Evolutionary conservation across 345 rosid species (phyloP).

Genomic region (Eucalyptus polyanthemos): DNA sequence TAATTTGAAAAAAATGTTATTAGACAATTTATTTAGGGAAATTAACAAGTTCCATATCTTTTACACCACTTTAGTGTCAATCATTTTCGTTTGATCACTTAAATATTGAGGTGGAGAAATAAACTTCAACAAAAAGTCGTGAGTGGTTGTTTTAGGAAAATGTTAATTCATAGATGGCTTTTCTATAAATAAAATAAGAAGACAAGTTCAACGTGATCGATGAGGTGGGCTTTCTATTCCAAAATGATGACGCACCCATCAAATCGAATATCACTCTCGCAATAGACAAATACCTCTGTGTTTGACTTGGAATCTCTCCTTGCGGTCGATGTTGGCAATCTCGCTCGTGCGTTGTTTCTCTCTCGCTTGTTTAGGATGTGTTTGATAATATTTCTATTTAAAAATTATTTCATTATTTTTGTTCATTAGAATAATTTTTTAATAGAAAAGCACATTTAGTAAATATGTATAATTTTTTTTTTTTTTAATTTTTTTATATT

Average conservation of each 20-base stretch:
- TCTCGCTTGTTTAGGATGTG: fast-evolving
- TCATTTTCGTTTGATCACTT: not conserved
- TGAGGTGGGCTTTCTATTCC: not conserved
- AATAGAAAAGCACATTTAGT: fast-evolving
- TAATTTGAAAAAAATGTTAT: not conserved
- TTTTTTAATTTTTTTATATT: no score
- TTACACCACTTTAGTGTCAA: no score
- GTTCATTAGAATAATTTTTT: fast-evolving
- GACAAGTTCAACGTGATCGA: not conserved
- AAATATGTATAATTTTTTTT: no score
- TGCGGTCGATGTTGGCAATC: not conserved
- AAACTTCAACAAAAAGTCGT: not conserved
- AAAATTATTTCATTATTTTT: fast-evolving
- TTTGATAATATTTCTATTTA: fast-evolving
- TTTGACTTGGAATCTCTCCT: not conserved
- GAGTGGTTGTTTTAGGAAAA: not conserved
- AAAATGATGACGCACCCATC: not conserved
- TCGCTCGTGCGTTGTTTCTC: not conserved
- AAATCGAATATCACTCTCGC: not conserved
- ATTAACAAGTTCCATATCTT: not conserved
- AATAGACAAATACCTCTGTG: not conserved
- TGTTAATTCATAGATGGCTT: not conserved
- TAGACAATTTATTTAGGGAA: not conserved
- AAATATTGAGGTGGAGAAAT: not conserved
- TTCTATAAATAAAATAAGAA: no score